A percentile compares a stretch with the other conserved stretches of the same genome.
Conservation (phyloP, 805 yeast genomes). For the Wickerhamiella sergipiensis region DNA sequence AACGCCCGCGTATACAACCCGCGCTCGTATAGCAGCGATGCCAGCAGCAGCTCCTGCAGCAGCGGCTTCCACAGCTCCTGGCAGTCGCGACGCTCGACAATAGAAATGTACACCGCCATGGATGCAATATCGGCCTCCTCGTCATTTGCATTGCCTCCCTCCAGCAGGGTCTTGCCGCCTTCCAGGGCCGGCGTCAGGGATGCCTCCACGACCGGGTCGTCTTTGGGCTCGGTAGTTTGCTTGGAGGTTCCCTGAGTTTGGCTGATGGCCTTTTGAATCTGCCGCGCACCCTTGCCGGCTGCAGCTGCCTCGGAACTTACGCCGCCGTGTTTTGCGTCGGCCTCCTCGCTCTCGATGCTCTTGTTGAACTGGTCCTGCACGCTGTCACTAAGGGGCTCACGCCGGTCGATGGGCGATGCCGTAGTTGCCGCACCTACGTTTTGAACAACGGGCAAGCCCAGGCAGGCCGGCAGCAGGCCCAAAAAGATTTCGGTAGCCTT, state of each 20-base stretch:
- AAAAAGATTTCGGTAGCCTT: constrained; percentile 5
- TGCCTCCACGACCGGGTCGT: not conserved
- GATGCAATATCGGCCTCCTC: constrained; percentile 2
- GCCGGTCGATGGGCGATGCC: not conserved
- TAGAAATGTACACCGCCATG: constrained; percentile 12
- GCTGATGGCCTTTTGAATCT: not conserved
- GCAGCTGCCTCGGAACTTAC: not conserved
- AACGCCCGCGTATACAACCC: constrained; percentile 22
- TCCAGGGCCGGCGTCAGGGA: not conserved
- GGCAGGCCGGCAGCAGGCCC: constrained; percentile 1
- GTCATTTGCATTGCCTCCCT: constrained; percentile 3
- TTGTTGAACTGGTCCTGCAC: not conserved
- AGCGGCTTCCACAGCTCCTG: constrained; percentile 21
- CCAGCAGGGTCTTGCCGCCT: constrained; percentile 8
- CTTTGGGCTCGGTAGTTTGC: too few species aligned
- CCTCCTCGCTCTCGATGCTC: not conserved
- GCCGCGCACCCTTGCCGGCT: not conserved
- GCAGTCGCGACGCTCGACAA: constrained; percentile 17
- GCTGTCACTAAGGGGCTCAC: not conserved
- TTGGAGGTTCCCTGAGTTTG: too few species aligned
- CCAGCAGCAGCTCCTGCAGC: constrained; percentile 35
- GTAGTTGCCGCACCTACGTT: not conserved
- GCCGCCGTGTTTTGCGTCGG: not conserved
- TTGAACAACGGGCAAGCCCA: not conserved
- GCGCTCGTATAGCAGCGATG: constrained; percentile 48